A percentile compares a stretch with the other conserved stretches of the same genome.
Evolutionary conservation across 2,329 filamentous ascomycete species (phyloP).

Genomic region (Coniella vitis): DNA sequence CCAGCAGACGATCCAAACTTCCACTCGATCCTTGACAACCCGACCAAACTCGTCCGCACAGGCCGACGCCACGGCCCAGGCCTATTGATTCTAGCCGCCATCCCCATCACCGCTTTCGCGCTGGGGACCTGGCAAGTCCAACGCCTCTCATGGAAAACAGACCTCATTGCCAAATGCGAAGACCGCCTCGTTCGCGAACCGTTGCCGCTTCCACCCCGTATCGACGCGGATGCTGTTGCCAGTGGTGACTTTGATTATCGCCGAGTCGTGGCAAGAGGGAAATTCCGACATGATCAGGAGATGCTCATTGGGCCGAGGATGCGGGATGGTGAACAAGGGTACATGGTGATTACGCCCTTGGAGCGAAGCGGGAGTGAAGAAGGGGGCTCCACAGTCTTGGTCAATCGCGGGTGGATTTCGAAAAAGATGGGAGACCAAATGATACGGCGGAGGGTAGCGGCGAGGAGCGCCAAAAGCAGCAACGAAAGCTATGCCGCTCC

Average conservation of each 20-base stretch:
- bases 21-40: slow-evolving; percentile 79
- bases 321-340: slow-evolving; percentile 84
- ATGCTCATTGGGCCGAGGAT: slow-evolving; percentile 93
- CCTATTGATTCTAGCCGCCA: slow-evolving; percentile 74
- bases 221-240: slow-evolving; percentile 70
- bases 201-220: slow-evolving; percentile 72
- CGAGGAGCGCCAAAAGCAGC: no score
- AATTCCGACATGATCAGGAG: slow-evolving; percentile 79
- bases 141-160: slow-evolving; percentile 87
- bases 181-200: slow-evolving; percentile 83
- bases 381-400: slow-evolving; percentile 63
- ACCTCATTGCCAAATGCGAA: slow-evolving; percentile 84
- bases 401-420: slow-evolving; percentile 88
- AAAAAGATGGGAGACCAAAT: slow-evolving; percentile 64
- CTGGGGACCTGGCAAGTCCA: slow-evolving; percentile 95
- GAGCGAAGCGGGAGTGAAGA: slow-evolving; percentile 52
- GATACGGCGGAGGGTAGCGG: slow-evolving; percentile 44
- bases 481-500: no score
- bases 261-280: slow-evolving; percentile 68
- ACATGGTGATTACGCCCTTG: slow-evolving; percentile 83
- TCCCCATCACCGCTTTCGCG: slow-evolving; percentile 83
- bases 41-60: slow-evolving; percentile 69
- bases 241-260: slow-evolving; percentile 82
- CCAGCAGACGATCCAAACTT: slow-evolving; percentile 73
- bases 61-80: slow-evolving; percentile 71